A percentile compares a stretch with the other conserved stretches of the same genome.
These are phyloP conservation scores for carrot (Daucus carota) DNA, from an alignment of 129 eudicot genomes.

Conservation along the genomic window DH1_v3.0 NC_030384.2:37535501-37536000, in stretches of 20 bases:
- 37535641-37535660: neutral
- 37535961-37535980: neutral
- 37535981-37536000: neutral
- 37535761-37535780: neutral
- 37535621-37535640: neutral
- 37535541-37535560: conserved; percentile 10
- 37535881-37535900: neutral
- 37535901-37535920: neutral
- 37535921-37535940: neutral
- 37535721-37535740: neutral
- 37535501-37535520: neutral
- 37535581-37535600: neutral
- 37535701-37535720: neutral
- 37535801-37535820: neutral
- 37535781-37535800: neutral
- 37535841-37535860: neutral
- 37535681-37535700: neutral
- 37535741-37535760: neutral
- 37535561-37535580: neutral
- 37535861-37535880: neutral
- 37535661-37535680: neutral
- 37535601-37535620: neutral
- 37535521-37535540: neutral
- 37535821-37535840: neutral
- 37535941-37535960: neutral